Evolutionary conservation across 371 early-diverging fungal genomes (phyloP).

Genomic region (Amoeboaphelidium occidentale): DNA sequence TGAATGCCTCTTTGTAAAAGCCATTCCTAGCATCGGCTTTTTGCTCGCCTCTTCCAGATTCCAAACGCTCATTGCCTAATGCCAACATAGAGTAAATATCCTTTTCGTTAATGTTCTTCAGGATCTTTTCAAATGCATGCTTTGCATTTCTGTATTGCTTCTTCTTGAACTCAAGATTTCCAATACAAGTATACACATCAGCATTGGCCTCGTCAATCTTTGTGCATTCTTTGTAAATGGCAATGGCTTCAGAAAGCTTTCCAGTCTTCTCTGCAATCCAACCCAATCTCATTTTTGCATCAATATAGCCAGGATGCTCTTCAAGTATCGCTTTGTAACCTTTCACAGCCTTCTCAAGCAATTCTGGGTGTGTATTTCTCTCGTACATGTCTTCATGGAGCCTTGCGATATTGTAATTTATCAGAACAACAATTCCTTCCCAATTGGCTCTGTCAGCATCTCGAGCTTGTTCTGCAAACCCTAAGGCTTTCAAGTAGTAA

Average conservation of each 20-base stretch:
- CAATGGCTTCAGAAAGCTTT: conserved; percentile 27
- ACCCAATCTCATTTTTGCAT: conserved; percentile 51
- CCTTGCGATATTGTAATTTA: conserved; percentile 62
- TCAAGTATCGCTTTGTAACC: conserved; percentile 32
- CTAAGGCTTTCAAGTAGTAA: conserved; percentile 13
- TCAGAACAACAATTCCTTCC: conserved; percentile 14
- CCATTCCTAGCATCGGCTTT: conserved; percentile 7
- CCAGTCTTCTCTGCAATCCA: conserved; percentile 26
- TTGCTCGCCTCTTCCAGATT: conserved; percentile 13
- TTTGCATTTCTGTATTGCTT: conserved; percentile 32
- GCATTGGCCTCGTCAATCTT: conserved; percentile 30
- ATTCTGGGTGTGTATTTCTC: no score
- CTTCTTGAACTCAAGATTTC: conserved; percentile 26
- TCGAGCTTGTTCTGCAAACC: background rate
- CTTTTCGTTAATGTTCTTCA: conserved; percentile 45
- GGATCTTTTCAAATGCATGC: conserved; percentile 43
- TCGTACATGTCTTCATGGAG: conserved; percentile 53
- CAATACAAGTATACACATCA: conserved; percentile 43
- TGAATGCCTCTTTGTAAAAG: conserved; percentile 38
- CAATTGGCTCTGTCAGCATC: background rate
- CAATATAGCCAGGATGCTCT: conserved; percentile 40
- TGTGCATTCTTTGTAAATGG: conserved; percentile 31
- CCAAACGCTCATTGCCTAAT: conserved; percentile 53
- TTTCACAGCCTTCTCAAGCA: conserved; percentile 28
- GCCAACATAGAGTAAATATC: conserved; percentile 51